phyloP scores from a whole-genome alignment of 176 grass and related monocot species.

The Carex littledalei region DNA sequence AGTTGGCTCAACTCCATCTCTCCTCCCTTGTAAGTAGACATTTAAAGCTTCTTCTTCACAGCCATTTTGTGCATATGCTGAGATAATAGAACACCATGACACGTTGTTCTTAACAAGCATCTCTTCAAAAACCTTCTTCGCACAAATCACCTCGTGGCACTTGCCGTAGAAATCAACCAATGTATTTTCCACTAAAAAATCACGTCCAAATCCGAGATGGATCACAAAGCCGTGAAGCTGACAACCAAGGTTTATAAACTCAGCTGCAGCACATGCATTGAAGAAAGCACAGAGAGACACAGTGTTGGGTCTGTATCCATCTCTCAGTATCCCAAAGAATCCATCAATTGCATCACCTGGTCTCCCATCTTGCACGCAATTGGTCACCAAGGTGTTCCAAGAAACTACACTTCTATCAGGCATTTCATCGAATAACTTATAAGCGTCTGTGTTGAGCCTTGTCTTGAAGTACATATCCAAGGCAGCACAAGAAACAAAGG shows the following conservation, averaged over 20 bases:
- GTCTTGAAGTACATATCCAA: slow-evolving; percentile 93
- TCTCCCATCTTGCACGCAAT: slow-evolving; percentile 46
- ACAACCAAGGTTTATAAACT: slow-evolving; percentile 32
- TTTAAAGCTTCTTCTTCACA: slow-evolving; percentile 64
- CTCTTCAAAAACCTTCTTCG: slow-evolving; percentile 47
- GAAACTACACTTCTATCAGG: slow-evolving; percentile 45
- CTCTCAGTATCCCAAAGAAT: slow-evolving; percentile 38
- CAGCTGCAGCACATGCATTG: slow-evolving; percentile 46
- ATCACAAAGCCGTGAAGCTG: slow-evolving; percentile 58
- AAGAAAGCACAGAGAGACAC: slow-evolving; percentile 70
- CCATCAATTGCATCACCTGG: slow-evolving; percentile 42
- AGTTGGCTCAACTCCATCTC: slow-evolving; percentile 47
- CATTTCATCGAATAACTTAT: slow-evolving; percentile 67
- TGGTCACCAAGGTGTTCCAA: slow-evolving; percentile 77
- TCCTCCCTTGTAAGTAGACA: slow-evolving; percentile 51
- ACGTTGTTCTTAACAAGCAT: slow-evolving; percentile 56
- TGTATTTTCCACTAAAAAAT: slow-evolving; percentile 52
- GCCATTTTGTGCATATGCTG: slow-evolving; percentile 50
- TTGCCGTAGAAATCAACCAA: slow-evolving; percentile 79
- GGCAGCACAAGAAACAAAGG: slow-evolving; percentile 61
- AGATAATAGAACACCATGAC: slow-evolving; percentile 71
- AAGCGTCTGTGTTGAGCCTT: slow-evolving; percentile 23
- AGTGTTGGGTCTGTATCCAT: slow-evolving; percentile 32
- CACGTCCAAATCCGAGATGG: slow-evolving; percentile 29
- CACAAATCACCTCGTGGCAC: slow-evolving; percentile 35